Conservation (phyloP, 352 stramenopile genomes). For the Poterioochromonas sp. region DNA sequence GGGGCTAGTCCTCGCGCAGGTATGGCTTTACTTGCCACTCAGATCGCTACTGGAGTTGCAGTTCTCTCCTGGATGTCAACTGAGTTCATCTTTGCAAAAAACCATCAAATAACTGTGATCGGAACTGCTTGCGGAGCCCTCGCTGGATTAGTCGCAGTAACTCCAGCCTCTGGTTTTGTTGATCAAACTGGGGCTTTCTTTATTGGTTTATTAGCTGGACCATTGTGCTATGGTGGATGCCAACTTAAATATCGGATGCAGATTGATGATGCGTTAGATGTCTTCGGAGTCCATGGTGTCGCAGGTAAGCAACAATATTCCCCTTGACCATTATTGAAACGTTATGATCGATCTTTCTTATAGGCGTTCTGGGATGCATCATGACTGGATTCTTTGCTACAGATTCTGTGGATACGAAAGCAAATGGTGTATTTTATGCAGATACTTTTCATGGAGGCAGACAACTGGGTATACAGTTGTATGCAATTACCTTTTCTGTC, state of each 20-base stretch:
- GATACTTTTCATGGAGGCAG: not conserved
- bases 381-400: slow-evolving; percentile 59
- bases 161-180: slow-evolving; percentile 60
- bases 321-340: no score
- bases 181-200: slow-evolving; percentile 58
- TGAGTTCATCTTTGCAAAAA: slow-evolving; percentile 46
- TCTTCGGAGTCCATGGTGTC: slow-evolving; percentile 61
- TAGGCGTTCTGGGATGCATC: slow-evolving; percentile 55
- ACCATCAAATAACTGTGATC: slow-evolving; percentile 4
- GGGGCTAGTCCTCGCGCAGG: slow-evolving; percentile 57
- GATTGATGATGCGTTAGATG: slow-evolving; percentile 68
- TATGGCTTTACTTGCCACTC: slow-evolving; percentile 61
- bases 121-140: slow-evolving; percentile 55
- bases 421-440: not conserved
- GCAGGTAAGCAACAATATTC: no score
- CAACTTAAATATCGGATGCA: slow-evolving; percentile 57
- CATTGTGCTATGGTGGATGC: slow-evolving; percentile 53
- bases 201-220: slow-evolving; percentile 58
- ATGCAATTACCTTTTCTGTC: not conserved
- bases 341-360: no score
- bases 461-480: not conserved
- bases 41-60: slow-evolving; percentile 54
- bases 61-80: slow-evolving; percentile 61
- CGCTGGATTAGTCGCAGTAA: slow-evolving; percentile 59
- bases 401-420: not conserved